phyloP scores from a whole-genome alignment of 768 basidiomycete genomes.

The Termitomyces bulborhizus region DNA sequence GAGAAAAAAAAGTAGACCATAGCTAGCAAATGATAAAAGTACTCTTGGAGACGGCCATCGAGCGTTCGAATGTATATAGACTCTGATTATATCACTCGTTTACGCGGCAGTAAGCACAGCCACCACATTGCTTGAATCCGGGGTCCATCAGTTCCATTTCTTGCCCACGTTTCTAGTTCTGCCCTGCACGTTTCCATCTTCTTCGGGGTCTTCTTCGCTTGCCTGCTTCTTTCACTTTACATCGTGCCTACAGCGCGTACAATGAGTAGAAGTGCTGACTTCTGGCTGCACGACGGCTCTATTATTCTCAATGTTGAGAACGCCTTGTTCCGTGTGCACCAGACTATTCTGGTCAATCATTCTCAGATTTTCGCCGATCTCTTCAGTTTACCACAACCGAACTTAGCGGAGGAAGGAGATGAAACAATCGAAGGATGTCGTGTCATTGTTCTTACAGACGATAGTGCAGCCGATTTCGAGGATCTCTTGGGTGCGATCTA shows the following conservation, averaged over 20 bases:
- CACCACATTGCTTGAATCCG: too few relatives aligned
- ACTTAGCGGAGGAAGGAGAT: constrained; percentile 14
- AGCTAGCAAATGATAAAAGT: too few relatives aligned
- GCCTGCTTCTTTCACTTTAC: not conserved
- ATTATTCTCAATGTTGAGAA: constrained; percentile 34
- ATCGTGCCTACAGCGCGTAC: not conserved
- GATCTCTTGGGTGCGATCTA: constrained; percentile 48
- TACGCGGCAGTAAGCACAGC: too few relatives aligned
- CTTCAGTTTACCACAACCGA: constrained; percentile 52
- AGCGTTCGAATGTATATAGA: too few relatives aligned
- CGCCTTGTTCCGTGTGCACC: constrained; percentile 38
- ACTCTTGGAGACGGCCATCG: too few relatives aligned
- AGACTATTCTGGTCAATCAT: constrained; percentile 42
- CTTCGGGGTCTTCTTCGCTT: not conserved
- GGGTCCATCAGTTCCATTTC: not conserved
- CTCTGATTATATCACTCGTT: too few relatives aligned
- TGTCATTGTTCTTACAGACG: constrained; percentile 40
- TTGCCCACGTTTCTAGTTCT: not conserved
- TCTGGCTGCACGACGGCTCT: constrained; percentile 43
- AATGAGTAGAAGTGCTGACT: constrained; percentile 16
- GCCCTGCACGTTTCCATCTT: not conserved
- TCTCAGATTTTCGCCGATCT: constrained; percentile 63
- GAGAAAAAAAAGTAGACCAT: too few relatives aligned
- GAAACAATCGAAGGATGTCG: constrained; percentile 42
- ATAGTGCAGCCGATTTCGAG: constrained; percentile 39